phyloP scores from a whole-genome alignment of 805 yeast genomes.

The Suhomyces sp. region DNA sequence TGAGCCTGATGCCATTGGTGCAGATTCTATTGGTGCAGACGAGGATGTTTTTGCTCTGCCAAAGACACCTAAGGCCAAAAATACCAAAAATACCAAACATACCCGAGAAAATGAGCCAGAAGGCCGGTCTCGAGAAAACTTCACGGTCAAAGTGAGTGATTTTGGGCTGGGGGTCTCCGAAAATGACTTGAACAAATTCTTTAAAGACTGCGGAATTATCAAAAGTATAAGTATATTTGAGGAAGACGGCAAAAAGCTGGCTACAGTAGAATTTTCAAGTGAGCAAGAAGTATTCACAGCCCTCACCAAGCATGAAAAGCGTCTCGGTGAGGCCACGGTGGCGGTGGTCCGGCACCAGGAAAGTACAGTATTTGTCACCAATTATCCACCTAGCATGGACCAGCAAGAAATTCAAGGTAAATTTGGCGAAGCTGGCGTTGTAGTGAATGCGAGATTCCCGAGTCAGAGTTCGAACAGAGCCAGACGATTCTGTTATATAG shows the following conservation, averaged over 20 bases:
- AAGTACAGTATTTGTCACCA: constrained; percentile 68
- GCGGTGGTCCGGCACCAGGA: constrained; percentile 44
- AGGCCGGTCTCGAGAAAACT: constrained; percentile 56
- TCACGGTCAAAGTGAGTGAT: constrained; percentile 51
- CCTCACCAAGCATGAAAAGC: constrained; percentile 56
- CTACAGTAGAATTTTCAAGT: constrained; percentile 56
- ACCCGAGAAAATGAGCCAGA: not conserved
- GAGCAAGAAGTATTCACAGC: constrained; percentile 54
- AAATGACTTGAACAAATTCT: constrained; percentile 38
- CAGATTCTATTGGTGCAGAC: not conserved
- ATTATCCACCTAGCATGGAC: constrained; percentile 59
- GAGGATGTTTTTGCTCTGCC: not conserved
- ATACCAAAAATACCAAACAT: not conserved
- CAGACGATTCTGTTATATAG: constrained; percentile 74
- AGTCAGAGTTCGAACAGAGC: constrained; percentile 51
- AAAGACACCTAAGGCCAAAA: not conserved
- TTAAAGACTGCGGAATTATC: constrained; percentile 61
- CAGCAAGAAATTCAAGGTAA: constrained; percentile 35
- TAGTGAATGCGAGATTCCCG: constrained; percentile 61
- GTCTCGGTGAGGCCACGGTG: constrained; percentile 41
- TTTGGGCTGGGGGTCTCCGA: constrained; percentile 47
- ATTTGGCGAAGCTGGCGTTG: constrained; percentile 40
- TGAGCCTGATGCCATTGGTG: not conserved
- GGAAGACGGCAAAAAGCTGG: constrained; percentile 24
- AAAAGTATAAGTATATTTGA: constrained; percentile 27